phyloP scores from a whole-genome alignment of 176 grass and related monocot genomes.

The Oryza longistaminata region DNA sequence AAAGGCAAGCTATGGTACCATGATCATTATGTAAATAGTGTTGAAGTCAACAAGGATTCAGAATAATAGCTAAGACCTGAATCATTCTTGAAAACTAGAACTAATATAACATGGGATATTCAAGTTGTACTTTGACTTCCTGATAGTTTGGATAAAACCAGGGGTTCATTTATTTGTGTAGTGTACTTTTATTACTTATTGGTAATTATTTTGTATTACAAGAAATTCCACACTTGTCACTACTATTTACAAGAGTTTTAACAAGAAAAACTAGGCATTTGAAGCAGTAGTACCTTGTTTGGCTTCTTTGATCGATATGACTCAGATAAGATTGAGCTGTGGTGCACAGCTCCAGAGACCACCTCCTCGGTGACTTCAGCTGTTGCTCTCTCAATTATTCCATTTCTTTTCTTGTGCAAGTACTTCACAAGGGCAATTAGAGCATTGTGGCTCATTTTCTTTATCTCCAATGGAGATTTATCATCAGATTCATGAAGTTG shows the following conservation, averaged over 20 bases:
- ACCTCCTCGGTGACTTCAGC: constrained; percentile 97
- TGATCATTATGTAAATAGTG: background rate
- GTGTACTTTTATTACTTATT: constrained; percentile 19
- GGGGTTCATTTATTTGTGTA: background rate
- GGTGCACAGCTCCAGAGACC: constrained; percentile 86
- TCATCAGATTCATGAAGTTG: constrained; percentile 75
- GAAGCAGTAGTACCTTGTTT: constrained; percentile 46
- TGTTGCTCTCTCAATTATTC: constrained; percentile 91
- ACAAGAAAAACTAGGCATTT: constrained; percentile 26
- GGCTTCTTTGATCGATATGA: constrained; percentile 65
- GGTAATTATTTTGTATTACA: background rate
- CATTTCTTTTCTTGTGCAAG: constrained; percentile 94
- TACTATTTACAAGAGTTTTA: background rate
- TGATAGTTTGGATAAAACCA: background rate
- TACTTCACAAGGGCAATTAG: constrained; percentile 90
- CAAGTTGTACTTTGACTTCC: background rate
- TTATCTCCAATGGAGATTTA: constrained; percentile 67
- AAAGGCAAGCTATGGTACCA: constrained; percentile 14
- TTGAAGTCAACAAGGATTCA: constrained; percentile 22
- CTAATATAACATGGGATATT: background rate
- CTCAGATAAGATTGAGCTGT: constrained; percentile 78
- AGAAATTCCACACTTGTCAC: constrained; percentile 9
- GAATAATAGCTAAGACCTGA: background rate
- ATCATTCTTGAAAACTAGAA: constrained; percentile 10
- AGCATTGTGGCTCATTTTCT: constrained; percentile 92